Evolutionary conservation across 371 early-diverging fungal species (phyloP), one percentile per base, ranked within the genome.

Genomic region (Rhizomucor pusillus): DNA sequence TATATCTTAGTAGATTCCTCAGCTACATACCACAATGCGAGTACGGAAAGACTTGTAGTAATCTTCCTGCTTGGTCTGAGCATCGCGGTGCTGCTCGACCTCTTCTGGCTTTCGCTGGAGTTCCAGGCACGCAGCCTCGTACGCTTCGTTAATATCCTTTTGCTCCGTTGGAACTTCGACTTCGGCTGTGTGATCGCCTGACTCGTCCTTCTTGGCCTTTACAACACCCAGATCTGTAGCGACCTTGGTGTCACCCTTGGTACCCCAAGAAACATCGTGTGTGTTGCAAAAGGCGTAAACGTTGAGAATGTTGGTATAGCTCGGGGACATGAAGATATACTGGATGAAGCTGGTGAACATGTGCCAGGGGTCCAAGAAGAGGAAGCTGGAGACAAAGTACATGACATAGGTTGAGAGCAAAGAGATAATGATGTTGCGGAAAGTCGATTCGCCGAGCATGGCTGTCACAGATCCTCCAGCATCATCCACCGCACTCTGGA

Each of bases 201-300:
- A 69, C 43, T 69, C 74, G 52, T 80, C 74, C 57, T 80, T 73
- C 34, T 64, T 74, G 52, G 75, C 56, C 64, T 81, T 82, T 60
- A 84, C 88, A 1, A 80, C 79, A 54, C 88, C 89, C 41, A 87
- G 70, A 69, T 84, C 81, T 18, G 73, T 79, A 20, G 69, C 64
- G 13, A 79, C 69, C 37, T 62, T 66, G 53, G 79, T 86, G 59
- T 88, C 93, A 59, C 95, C 94, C 77, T 94, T 94, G 24, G 96
- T 95, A 43, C 96, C 96, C 96, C 96, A 95, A 3, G 91, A 81
- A 19, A 87, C 83, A 64, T 87, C 87, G 60, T 82, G 84, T 1
- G 78, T 83, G 59, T 87, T 87, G 64, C 86, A 86, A 65, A 84
- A 85, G 1, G 88, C 86, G 47, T 87, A 87, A 23, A 85, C 78